These are phyloP conservation scores for Neonectria punicea DNA, from an alignment of 2,329 filamentous ascomycete species.

Conservation along the genomic window DNA sequence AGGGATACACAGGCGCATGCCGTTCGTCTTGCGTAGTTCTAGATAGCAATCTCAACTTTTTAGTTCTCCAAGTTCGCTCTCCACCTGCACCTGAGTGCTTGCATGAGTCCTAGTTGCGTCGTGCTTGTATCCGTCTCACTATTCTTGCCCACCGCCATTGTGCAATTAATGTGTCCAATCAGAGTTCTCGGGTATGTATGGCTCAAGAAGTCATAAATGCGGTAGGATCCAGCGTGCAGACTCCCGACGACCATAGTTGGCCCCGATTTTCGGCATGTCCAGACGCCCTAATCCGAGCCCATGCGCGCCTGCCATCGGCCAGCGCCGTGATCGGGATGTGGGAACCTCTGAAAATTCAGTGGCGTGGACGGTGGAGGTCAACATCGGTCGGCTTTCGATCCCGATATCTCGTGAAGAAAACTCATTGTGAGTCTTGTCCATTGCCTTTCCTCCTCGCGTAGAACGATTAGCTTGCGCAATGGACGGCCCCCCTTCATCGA, in stretches of 20 bases:
- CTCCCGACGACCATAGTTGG: slow-evolving; percentile 9
- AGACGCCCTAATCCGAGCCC: slow-evolving; percentile 24
- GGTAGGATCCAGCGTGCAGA: background rate
- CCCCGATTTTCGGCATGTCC: slow-evolving; percentile 36
- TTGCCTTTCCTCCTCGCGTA: slow-evolving; percentile 21
- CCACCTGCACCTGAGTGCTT: background rate
- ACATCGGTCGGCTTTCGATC: background rate
- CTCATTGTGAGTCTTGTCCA: slow-evolving; percentile 7
- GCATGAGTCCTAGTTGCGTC: too few species aligned
- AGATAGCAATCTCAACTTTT: slow-evolving; percentile 31
- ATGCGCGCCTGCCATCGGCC: slow-evolving; percentile 25
- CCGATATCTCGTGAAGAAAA: slow-evolving; percentile 6
- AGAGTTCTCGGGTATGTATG: slow-evolving; percentile 10
- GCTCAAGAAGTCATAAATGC: slow-evolving; percentile 5
- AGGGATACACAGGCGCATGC: background rate
- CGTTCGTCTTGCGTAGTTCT: slow-evolving; percentile 26
- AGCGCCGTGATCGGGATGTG: slow-evolving; percentile 41
- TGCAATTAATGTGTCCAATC: slow-evolving; percentile 3
- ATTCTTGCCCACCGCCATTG: background rate
- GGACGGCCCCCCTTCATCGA: slow-evolving; percentile 55
- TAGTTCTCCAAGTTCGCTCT: slow-evolving; percentile 11
- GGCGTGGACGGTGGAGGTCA: slow-evolving; percentile 3
- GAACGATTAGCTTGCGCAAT: slow-evolving; percentile 35
- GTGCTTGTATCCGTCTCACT: background rate
- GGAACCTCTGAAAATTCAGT: slow-evolving; percentile 33